These are phyloP conservation scores for Verticillium klebahnii DNA, from an alignment of 2,329 filamentous ascomycete genomes.

Conservation along the genomic window DNA sequence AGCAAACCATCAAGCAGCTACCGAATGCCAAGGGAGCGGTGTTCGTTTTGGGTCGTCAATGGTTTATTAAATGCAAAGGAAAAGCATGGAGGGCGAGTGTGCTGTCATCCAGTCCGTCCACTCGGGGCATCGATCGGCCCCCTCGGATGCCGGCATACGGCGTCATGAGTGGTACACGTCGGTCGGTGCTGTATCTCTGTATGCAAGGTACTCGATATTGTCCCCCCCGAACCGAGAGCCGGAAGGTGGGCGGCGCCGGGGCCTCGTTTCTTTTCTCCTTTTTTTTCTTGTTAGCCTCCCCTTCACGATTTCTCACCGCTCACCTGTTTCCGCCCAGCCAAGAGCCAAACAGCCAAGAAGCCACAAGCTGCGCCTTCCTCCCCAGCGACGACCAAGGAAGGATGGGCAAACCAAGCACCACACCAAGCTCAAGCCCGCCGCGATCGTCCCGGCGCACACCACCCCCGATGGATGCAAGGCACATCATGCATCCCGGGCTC, in stretches of 20 bases:
- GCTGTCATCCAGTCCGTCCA: neutral
- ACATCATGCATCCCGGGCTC: neutral
- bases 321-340: neutral
- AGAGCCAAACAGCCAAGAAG: neutral
- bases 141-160: neutral
- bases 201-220: too few species aligned
- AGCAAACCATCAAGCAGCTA: neutral
- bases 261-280: neutral
- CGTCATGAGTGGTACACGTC: too few species aligned
- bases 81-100: neutral
- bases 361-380: neutral
- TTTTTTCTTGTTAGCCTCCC: neutral
- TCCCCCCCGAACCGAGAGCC: neutral
- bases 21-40: neutral
- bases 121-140: neutral
- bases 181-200: too few species aligned
- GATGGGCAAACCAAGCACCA: neutral
- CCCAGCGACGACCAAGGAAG: neutral
- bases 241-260: neutral
- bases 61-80: neutral
- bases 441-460: neutral
- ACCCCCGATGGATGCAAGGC: neutral
- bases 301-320: neutral
- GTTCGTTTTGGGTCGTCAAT: neutral
- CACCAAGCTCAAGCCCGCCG: neutral